phyloP scores from a whole-genome alignment of 371 early-diverging fungal species.

The Mortierella sp. region DNA sequence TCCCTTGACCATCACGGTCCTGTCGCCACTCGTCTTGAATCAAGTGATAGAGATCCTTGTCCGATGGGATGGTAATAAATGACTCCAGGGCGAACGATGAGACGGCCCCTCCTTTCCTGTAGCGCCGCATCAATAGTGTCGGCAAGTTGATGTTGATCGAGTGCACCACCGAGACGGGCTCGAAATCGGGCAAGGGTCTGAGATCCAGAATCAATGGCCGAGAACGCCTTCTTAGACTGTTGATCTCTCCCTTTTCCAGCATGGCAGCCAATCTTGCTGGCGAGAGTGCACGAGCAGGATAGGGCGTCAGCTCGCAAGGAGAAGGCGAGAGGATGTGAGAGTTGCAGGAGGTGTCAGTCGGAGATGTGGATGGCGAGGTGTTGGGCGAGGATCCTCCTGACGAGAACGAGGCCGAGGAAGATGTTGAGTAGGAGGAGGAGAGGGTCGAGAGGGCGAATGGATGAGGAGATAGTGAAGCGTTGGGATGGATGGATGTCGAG shows the following conservation, averaged over 20 bases:
- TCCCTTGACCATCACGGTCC: slow-evolving; percentile 8
- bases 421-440: slow-evolving; percentile 26
- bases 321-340: slow-evolving; percentile 37
- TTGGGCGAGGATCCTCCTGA: slow-evolving; percentile 35
- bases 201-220: slow-evolving; percentile 46
- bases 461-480: slow-evolving; percentile 11
- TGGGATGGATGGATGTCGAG: background rate
- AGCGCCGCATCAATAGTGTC: slow-evolving; percentile 70
- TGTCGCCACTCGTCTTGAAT: slow-evolving; percentile 47
- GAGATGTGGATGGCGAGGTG: slow-evolving; percentile 43
- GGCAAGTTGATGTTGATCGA: slow-evolving; percentile 76
- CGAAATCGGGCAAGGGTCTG: slow-evolving; percentile 32
- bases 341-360: slow-evolving; percentile 26
- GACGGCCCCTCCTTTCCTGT: slow-evolving; percentile 68
- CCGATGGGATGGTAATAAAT: slow-evolving; percentile 74
- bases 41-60: slow-evolving; percentile 61
- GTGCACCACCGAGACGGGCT: slow-evolving; percentile 32
- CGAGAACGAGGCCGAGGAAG: slow-evolving; percentile 25
- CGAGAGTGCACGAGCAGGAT: slow-evolving; percentile 26
- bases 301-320: slow-evolving; percentile 36
- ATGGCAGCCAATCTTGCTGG: slow-evolving; percentile 28
- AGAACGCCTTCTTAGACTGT: slow-evolving; percentile 19
- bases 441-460: slow-evolving; percentile 25
- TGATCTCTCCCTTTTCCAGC: slow-evolving; percentile 20
- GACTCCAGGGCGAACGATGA: slow-evolving; percentile 72